Evolutionary conservation across 768 basidiomycete genomes (phyloP).

Genomic region (Tricholoma saponaceum): DNA sequence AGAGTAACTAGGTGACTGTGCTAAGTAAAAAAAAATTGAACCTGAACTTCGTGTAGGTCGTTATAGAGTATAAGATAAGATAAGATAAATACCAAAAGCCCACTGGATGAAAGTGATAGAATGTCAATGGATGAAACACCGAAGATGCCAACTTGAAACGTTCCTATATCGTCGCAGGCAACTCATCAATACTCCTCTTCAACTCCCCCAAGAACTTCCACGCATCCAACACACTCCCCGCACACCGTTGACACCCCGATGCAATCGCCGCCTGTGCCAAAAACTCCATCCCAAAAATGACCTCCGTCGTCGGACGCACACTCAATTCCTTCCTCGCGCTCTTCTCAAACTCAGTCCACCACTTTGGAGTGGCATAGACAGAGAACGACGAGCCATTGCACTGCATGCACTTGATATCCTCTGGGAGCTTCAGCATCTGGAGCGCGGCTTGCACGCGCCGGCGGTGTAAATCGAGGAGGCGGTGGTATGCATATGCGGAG

Average conservation of each 20-base stretch:
- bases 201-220: constrained; percentile 50
- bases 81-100: background rate
- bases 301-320: constrained; percentile 50
- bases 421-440: constrained; percentile 40
- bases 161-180: constrained; percentile 32
- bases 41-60: too few species aligned
- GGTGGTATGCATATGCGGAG: constrained; percentile 65
- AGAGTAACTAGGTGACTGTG: background rate
- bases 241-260: constrained; percentile 58
- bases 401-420: constrained; percentile 60
- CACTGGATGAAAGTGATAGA: background rate
- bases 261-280: constrained; percentile 46
- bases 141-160: too few species aligned
- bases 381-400: constrained; percentile 52
- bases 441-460: constrained; percentile 46
- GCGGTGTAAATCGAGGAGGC: constrained; percentile 57
- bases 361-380: constrained; percentile 51
- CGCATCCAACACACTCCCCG: constrained; percentile 62
- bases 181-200: constrained; percentile 52
- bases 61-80: background rate
- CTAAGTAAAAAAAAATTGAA: too few species aligned
- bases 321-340: constrained; percentile 55
- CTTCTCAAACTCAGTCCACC: constrained; percentile 64
- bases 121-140: too few species aligned
- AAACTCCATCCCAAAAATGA: constrained; percentile 60